These are phyloP conservation scores for Pseudocercospora pini-densiflorae DNA, from an alignment of 2,329 filamentous ascomycete species.

Conservation along the genomic window DNA sequence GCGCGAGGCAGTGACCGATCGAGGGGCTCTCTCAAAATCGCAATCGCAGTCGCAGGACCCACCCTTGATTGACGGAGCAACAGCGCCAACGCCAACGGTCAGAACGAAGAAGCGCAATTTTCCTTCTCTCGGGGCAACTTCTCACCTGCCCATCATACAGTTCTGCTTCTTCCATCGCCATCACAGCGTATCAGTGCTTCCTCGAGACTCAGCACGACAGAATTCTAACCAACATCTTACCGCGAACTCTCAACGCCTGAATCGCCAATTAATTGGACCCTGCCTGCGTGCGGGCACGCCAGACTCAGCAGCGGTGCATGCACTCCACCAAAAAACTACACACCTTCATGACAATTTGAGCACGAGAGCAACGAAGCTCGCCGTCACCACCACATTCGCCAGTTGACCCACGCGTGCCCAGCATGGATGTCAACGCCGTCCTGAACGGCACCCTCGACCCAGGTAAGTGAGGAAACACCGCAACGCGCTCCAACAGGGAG, in stretches of 20 bases:
- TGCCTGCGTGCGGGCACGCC: neutral
- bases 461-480: conserved; percentile 65
- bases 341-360: conserved; percentile 21
- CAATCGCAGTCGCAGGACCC: neutral
- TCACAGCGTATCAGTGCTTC: neutral
- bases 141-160: neutral
- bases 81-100: neutral
- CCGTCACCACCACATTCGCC: neutral
- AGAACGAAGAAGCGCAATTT: neutral
- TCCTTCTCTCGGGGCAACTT: too few species aligned
- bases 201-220: neutral
- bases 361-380: conserved; percentile 32
- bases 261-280: conserved; percentile 3
- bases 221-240: neutral
- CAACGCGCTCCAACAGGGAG: conserved; percentile 6
- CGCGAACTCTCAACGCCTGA: neutral
- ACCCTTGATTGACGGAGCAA: neutral
- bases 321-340: conserved; percentile 8
- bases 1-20: neutral
- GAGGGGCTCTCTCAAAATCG: neutral
- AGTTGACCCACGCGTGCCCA: conserved; percentile 42
- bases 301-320: neutral
- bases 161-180: neutral
- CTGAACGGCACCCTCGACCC: conserved; percentile 95
- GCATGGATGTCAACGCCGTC: conserved; percentile 98